These are phyloP conservation scores for Magnusiomyces tetraspermus DNA, from an alignment of 1,139 yeast genomes.

Conservation along the genomic window DNA sequence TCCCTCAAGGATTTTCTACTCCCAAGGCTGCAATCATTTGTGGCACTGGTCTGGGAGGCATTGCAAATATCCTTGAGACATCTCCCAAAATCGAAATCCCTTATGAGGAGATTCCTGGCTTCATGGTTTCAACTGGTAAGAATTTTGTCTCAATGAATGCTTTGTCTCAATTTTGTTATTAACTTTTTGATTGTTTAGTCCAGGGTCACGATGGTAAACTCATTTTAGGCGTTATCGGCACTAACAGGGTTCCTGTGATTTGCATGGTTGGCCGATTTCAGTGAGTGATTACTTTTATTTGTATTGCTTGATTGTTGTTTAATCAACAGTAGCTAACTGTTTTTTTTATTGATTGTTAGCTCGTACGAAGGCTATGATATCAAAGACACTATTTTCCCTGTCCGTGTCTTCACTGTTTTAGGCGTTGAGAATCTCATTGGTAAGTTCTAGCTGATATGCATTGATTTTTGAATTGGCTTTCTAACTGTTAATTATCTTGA, in stretches of 20 bases:
- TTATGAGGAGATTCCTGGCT: conserved; percentile 70
- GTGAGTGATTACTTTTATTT: conserved; percentile 17
- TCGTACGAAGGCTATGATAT: conserved; percentile 85
- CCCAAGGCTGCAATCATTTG: conserved; percentile 67
- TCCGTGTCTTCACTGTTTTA: conserved; percentile 60
- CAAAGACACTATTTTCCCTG: conserved; percentile 75
- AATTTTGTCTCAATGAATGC: no score
- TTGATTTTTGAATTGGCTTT: not conserved
- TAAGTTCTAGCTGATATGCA: not conserved
- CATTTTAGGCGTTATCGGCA: conserved; percentile 67
- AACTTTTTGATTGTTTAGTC: conserved; percentile 33
- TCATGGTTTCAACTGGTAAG: conserved; percentile 54
- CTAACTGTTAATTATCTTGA: no score
- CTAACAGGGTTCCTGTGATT: conserved; percentile 64
- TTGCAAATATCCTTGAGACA: conserved; percentile 46
- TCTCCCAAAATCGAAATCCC: conserved; percentile 44
- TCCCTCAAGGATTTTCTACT: conserved; percentile 24
- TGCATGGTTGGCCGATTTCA: conserved; percentile 93
- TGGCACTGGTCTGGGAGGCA: conserved; percentile 91
- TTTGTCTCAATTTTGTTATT: not conserved
- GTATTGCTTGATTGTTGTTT: not conserved
- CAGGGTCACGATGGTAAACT: conserved; percentile 84
- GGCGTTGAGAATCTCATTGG: conserved; percentile 54
- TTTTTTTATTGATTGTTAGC: conserved; percentile 12
- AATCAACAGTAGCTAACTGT: conserved; percentile 7